phyloP scores from a whole-genome alignment of 495 filamentous ascomycete species.

The Talaromyces trachyspermus region DNA sequence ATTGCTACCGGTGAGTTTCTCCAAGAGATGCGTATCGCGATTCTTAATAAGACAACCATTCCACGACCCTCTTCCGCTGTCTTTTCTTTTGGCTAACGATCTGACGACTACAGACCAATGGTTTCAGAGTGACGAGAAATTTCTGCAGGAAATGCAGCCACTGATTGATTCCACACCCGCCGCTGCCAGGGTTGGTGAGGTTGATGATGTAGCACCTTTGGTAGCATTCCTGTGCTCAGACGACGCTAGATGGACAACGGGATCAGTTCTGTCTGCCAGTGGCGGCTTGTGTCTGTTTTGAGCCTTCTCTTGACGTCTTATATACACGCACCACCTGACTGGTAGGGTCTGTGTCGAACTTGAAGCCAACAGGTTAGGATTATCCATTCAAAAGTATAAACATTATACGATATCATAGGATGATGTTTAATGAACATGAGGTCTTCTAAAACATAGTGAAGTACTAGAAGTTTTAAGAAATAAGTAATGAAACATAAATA shows the following conservation, averaged over 20 bases:
- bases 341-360: not conserved
- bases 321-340: not conserved
- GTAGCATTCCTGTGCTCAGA: constrained; percentile 24
- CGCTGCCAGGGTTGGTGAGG: constrained; percentile 11
- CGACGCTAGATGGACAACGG: constrained; percentile 10
- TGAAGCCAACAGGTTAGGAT: not conserved
- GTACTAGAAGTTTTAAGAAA: too few species aligned
- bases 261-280: constrained; percentile 7
- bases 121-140: constrained; percentile 11
- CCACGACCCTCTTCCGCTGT: not conserved
- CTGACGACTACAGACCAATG: constrained; percentile 7
- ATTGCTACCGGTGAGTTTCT: constrained; percentile 17
- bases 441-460: not conserved
- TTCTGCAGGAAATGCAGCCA: constrained; percentile 11
- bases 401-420: not conserved
- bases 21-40: not conserved
- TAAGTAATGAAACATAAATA: too few species aligned
- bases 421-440: not conserved
- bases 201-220: constrained; percentile 15
- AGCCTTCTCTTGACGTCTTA: not conserved
- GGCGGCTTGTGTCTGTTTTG: constrained; percentile 2
- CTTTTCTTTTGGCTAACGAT: not conserved
- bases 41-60: not conserved
- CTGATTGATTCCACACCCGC: constrained; percentile 11
- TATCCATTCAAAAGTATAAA: not conserved